phyloP scores from a whole-genome alignment of 1,284 basidiomycete genomes.

The Rhizopogon hawkerae region DNA sequence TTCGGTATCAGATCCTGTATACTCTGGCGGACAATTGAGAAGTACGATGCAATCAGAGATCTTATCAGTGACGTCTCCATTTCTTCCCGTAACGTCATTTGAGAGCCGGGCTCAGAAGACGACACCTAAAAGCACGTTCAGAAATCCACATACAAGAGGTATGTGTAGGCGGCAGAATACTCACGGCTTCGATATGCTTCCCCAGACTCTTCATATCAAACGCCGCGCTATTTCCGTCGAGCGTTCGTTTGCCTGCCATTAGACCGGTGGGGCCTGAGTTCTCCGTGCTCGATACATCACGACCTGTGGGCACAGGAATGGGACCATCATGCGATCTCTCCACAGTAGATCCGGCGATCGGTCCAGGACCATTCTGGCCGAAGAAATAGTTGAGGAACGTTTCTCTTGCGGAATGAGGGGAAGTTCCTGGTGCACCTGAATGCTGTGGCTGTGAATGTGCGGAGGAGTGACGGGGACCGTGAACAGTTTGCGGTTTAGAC shows the following conservation, averaged over 20 bases:
- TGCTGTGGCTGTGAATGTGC: constrained; percentile 18
- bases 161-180: constrained; percentile 26
- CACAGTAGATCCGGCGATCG: constrained; percentile 44
- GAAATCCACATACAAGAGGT: not conserved
- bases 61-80: constrained; percentile 96
- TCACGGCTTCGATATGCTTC: constrained; percentile 88
- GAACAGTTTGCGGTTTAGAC: constrained; percentile 27
- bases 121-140: constrained; percentile 10
- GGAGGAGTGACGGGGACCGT: constrained; percentile 29
- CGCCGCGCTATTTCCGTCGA: constrained; percentile 78
- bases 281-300: constrained; percentile 52
- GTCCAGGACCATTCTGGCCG: constrained; percentile 71
- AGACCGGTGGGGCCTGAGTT: constrained; percentile 44
- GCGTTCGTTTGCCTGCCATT: constrained; percentile 53
- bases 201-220: constrained; percentile 99
- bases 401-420: constrained; percentile 61
- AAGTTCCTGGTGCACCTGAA: constrained; percentile 31
- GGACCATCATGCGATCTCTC: constrained; percentile 26
- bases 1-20: constrained; percentile 98
- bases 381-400: constrained; percentile 96
- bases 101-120: constrained; percentile 45
- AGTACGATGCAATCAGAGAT: constrained; percentile 92
- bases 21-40: constrained; percentile 90
- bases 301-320: constrained; percentile 41
- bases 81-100: constrained; percentile 77